These are phyloP conservation scores for Pythium rhizo-oryzae DNA, from an alignment of 352 stramenopile species.

Conservation along the genomic window DNA sequence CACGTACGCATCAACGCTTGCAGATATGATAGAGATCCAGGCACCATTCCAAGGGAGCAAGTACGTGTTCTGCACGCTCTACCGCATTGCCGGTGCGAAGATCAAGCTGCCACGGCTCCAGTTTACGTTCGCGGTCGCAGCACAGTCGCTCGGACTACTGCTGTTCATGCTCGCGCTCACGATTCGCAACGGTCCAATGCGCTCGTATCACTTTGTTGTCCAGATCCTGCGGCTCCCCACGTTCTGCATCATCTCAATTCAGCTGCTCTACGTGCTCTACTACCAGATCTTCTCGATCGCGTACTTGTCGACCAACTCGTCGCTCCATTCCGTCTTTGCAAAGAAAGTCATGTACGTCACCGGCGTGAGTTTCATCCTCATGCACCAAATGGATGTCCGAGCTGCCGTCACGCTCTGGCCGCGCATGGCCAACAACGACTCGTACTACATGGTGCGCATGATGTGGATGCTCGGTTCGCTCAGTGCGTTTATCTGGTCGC, in stretches of 20 bases:
- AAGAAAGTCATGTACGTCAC: slow-evolving; percentile 43
- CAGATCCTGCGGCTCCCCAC: slow-evolving; percentile 39
- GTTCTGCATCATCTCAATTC: slow-evolving; percentile 41
- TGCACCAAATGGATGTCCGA: slow-evolving; percentile 42
- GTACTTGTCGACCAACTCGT: slow-evolving; percentile 28
- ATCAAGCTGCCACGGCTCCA: slow-evolving; percentile 36
- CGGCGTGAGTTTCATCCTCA: slow-evolving; percentile 37
- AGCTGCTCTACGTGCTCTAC: slow-evolving; percentile 46
- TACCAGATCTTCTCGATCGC: slow-evolving; percentile 46
- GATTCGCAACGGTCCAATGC: slow-evolving; percentile 28
- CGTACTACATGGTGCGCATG: slow-evolving; percentile 37
- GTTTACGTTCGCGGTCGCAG: slow-evolving; percentile 43
- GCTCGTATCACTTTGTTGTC: slow-evolving; percentile 38
- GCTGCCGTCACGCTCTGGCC: slow-evolving; percentile 39
- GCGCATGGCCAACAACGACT: slow-evolving; percentile 48
- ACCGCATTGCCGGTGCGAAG: slow-evolving; percentile 31
- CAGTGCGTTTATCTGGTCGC: slow-evolving; percentile 35
- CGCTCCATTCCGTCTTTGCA: slow-evolving; percentile 25
- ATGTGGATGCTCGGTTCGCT: slow-evolving; percentile 40
- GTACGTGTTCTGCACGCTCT: slow-evolving; percentile 34
- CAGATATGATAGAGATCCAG: slow-evolving; percentile 37
- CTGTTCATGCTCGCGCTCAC: slow-evolving; percentile 36
- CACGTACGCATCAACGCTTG: slow-evolving; percentile 33
- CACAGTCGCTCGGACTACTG: slow-evolving; percentile 34
- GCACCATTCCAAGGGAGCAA: slow-evolving; percentile 29